Evolutionary conservation across 2,329 filamentous ascomycete genomes (phyloP).

Genomic region (Penicillium sumatraense): DNA sequence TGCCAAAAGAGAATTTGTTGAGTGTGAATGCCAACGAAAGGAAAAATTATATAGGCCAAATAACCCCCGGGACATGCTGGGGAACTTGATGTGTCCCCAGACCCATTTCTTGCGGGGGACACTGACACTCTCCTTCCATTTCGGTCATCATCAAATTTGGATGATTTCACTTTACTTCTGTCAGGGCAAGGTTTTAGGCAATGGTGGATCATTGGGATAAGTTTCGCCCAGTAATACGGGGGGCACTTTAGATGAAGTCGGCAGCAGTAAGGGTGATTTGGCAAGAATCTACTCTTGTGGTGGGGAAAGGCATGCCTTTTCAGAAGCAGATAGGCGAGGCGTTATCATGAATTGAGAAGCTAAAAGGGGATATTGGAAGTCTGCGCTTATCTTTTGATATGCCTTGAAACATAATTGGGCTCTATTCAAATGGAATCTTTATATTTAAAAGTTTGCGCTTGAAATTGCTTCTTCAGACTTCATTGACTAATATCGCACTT

Average conservation of each 20-base stretch:
- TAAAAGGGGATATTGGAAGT: neutral
- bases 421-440: neutral
- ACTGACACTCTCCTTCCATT: neutral
- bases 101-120: neutral
- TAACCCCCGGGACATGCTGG: neutral
- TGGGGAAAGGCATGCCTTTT: constrained; percentile 2
- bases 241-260: neutral
- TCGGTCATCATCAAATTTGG: neutral
- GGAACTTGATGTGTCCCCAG: neutral
- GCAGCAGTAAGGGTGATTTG: neutral
- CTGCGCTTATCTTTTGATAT: neutral
- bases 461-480: no score
- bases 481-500: neutral
- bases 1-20: neutral
- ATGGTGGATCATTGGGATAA: neutral
- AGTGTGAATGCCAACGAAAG: neutral
- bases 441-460: neutral
- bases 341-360: neutral
- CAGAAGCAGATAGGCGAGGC: neutral
- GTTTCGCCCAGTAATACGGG: neutral
- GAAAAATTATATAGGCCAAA: neutral
- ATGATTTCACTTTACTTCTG: neutral
- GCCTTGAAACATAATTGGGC: neutral
- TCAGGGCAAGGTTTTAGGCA: neutral
- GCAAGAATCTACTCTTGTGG: no score